Conservation (phyloP, 2,329 filamentous ascomycete genomes). For the Fusarium dlaminii region DNA sequence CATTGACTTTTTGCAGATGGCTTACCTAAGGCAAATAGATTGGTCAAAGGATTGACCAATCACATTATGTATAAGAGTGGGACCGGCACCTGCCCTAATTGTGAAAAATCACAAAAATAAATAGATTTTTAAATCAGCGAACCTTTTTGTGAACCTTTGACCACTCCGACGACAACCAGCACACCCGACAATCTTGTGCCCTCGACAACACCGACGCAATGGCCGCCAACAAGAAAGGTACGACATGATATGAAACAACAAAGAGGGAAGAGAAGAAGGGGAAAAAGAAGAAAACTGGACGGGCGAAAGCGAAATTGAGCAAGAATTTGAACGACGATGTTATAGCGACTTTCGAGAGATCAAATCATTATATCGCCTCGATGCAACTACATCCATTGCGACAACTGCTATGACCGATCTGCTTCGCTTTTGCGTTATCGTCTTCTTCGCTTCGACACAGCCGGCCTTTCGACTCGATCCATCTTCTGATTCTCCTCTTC, state of each 20-base stretch:
- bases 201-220: conserved; percentile 45
- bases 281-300: not conserved
- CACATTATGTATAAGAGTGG: not conserved
- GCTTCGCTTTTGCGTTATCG: not conserved
- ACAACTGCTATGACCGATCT: not conserved
- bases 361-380: conserved; percentile 3
- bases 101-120: not conserved
- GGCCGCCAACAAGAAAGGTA: conserved; percentile 59
- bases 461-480: conserved; percentile 17
- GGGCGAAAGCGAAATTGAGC: conserved; percentile 16
- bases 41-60: not conserved
- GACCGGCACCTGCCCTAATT: conserved; percentile 34
- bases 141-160: conserved; percentile 30
- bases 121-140: not conserved
- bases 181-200: conserved; percentile 40
- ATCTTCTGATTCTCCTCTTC: conserved; percentile 3
- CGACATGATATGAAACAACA: conserved; percentile 45
- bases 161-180: conserved; percentile 41
- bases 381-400: not conserved
- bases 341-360: conserved; percentile 9
- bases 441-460: not conserved
- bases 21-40: not conserved
- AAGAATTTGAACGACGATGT: conserved; percentile 8
- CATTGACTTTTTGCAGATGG: not conserved
- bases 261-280: conserved; percentile 16